Base-by-base conservation (phyloP, 2,329 filamentous ascomycete species). In the Hymenoscyphus fructigenus region DNA sequence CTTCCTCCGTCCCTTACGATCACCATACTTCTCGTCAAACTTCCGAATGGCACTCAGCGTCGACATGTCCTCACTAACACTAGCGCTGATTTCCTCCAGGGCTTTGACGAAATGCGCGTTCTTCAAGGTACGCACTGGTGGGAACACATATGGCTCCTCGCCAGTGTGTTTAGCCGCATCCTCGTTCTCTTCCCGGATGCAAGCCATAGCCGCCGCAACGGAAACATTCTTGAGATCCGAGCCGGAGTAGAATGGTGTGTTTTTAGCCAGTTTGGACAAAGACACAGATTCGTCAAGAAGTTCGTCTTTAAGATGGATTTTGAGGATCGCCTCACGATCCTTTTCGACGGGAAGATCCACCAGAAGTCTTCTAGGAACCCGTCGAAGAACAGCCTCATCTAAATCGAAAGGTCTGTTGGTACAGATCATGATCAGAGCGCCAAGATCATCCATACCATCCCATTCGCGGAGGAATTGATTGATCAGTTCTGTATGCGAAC, bases 381-480 rank as follows among this genome's bases (percentile, higher is more conserved):
- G 84, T n/a, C 91, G 84, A 57, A 95, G 83, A 10, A 95, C 90
- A 10, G 91, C 91, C 71, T 95, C 91, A 73, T 99, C 95, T 0
- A 99, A 85, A 74, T 98, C 95, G 73, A 96, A 97, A 0, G 95
- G 95, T 10, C 94, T 85, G 77, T 99, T 98, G 9, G 93, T 98
- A 32, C 95, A 94, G 0, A 98, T 93, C 93, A 99, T 97, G 77
- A 99, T 94, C 76, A 99, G 98, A 2, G 94, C 92, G 20, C 90
- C 91, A 57, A 88, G 85, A 71, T 91, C 90, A 62, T 82, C 82
- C 82, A 98, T 89, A 12, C 95, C 95, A 72, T 98, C 95, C 95
- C 94, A 98, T 76, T 98, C 94, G 62, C 93, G 90, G 59, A 99
- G 81, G 77, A 98, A 98, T 78, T 99, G 94, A 75, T 97, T 99